Base-by-base conservation (phyloP, 2,329 filamentous ascomycete genomes). In the Penicillium vulpinum region DNA sequence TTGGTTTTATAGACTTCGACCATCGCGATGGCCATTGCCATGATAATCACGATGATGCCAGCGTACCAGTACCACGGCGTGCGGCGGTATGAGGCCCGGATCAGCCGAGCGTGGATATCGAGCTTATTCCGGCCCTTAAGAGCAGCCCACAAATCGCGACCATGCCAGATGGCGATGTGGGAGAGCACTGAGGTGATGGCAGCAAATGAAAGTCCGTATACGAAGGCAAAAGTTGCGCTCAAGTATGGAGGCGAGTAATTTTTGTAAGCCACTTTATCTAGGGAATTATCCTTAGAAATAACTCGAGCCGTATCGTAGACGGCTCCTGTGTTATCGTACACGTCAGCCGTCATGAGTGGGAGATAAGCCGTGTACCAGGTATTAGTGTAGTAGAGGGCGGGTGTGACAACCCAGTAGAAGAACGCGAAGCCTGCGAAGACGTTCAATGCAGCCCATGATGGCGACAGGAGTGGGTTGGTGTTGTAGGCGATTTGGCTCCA, bases 241-340 rank as follows among this genome's bases (percentile, higher is more conserved):
- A 88, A 75, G 64, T 82, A 88, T 0, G 87, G 76, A 2, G 86
- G 86, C 11, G 85, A 88, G 70, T 88, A 88, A n/a, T 76, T 76
- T 59, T 79, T 75, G 69, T 88, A 88, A 16, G 81, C 81, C 1
- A 77, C 80, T 62, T 81, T 78, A 68, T 88, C 83, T 52, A 88
- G 82, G 15, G 80, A 75, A 59, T 85, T 77, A 21, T 76, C 69
- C 2, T 64, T 26, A 50, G 81, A 81, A 5, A 88, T 75, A 45
- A 88, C 85, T 31, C 76, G 78, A 2, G 78, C 75, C 5, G 85
- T 83, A 56, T 88, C 80, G 74, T 88, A 88, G 16, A 75, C 61
- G 2, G 73, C 67, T 22, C 84, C 85, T 0, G 79, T 85, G 28
- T 70, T 70, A 44, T 67, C 70, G 39, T 70, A 70, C 4, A 66